Evolutionary conservation across 176 grass and related monocot species (phyloP).

Genomic region (Rhipidocladum racemiflorum): DNA sequence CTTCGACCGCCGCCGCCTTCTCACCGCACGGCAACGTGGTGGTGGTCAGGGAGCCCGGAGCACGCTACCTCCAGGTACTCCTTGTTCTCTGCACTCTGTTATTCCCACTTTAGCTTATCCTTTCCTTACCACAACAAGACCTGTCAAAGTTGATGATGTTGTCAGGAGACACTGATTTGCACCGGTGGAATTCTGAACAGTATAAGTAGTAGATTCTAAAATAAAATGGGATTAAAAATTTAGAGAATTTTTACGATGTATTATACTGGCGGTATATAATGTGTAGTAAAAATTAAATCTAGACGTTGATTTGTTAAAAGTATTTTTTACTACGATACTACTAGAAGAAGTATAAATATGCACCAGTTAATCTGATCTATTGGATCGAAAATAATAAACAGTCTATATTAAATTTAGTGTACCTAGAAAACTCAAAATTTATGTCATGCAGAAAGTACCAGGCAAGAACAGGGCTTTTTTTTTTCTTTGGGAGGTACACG

Average conservation of each 20-base stretch:
- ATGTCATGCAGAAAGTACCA: neutral
- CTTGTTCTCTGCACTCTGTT: neutral
- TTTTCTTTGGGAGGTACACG: neutral
- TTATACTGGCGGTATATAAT: too few relatives aligned
- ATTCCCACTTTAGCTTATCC: neutral
- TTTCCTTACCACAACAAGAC: neutral
- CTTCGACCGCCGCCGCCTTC: slow-evolving; percentile 50
- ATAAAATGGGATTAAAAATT: neutral
- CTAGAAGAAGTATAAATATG: too few relatives aligned
- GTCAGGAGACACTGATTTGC: neutral
- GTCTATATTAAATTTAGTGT: too few relatives aligned
- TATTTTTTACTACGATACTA: too few relatives aligned
- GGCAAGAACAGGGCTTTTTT: neutral
- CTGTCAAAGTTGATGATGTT: neutral
- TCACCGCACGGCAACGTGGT: slow-evolving; percentile 27
- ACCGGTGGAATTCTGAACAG: neutral
- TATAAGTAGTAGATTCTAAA: neutral
- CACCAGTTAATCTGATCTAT: too few relatives aligned
- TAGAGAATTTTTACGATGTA: too few relatives aligned
- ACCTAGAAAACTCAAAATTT: too few relatives aligned
- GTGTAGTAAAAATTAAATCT: too few relatives aligned
- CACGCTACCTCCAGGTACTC: slow-evolving; percentile 42
- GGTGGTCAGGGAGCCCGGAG: neutral
- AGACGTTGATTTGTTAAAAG: too few relatives aligned
- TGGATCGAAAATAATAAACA: too few relatives aligned